These are phyloP conservation scores for Malassezia dermatis DNA, from an alignment of 1,284 basidiomycete species.

Conservation along the genomic window DNA sequence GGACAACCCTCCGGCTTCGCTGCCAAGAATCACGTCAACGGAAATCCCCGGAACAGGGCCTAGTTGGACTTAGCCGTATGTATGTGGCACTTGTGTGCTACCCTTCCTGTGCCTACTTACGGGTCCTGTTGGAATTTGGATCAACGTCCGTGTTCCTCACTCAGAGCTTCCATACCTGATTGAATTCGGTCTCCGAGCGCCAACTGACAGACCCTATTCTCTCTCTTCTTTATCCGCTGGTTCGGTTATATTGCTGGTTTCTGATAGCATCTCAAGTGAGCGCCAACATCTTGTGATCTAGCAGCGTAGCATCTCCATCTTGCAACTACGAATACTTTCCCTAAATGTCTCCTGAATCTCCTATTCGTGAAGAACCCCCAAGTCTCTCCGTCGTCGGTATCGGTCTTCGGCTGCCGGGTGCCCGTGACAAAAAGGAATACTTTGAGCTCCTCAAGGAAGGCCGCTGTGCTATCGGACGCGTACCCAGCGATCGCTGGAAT, in stretches of 20 bases:
- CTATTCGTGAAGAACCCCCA: background rate
- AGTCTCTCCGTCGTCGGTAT: constrained; percentile 18
- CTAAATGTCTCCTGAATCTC: background rate
- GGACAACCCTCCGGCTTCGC: background rate
- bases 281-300: constrained; percentile 14
- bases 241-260: constrained; percentile 2
- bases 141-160: background rate
- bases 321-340: background rate
- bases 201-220: background rate
- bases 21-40: background rate
- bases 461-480: constrained; percentile 11
- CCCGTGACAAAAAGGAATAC: constrained; percentile 17
- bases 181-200: background rate
- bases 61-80: background rate
- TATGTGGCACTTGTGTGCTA: background rate
- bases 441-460: constrained; percentile 18
- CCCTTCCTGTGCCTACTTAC: background rate
- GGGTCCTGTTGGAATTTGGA: background rate
- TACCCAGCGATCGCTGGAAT: constrained; percentile 21
- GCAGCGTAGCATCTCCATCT: background rate
- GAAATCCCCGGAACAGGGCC: background rate
- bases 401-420: constrained; percentile 16
- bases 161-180: constrained; percentile 4
- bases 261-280: constrained; percentile 9
- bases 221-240: constrained; percentile 2